These are phyloP conservation scores for Phytophthora pseudosyringae DNA, from an alignment of 352 stramenopile genomes.

Conservation along the genomic window DNA sequence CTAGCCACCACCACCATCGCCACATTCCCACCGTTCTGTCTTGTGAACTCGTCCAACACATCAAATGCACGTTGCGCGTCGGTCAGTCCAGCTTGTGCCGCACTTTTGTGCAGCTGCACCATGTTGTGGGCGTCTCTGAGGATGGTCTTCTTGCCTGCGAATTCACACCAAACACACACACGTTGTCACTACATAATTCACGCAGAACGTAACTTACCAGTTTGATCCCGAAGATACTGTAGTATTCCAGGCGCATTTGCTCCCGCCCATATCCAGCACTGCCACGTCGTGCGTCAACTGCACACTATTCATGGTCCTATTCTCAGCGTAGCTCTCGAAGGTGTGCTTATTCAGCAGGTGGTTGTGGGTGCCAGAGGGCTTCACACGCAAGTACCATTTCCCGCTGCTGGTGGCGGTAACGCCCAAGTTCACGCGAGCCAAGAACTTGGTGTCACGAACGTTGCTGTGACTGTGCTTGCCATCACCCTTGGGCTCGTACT, in stretches of 20 bases:
- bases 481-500: no score
- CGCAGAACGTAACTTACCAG: no score
- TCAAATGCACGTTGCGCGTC: no score
- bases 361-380: neutral
- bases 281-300: neutral
- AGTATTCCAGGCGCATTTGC: constrained; percentile 4
- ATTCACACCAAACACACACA: constrained; percentile 1
- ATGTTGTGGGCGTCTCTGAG: constrained; percentile 20
- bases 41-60: constrained; percentile 11
- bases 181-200: neutral
- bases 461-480: neutral
- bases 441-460: constrained; percentile 1
- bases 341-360: constrained; percentile 9
- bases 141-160: constrained; percentile 7
- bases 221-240: neutral
- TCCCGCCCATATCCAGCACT: constrained; percentile 5
- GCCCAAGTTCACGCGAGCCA: no score
- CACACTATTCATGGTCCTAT: neutral
- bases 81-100: neutral
- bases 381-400: neutral
- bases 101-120: constrained; percentile 6
- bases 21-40: neutral
- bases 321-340: neutral
- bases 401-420: no score
- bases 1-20: no score